Percentiles rank a stretch among this genome's conserved stretches.
These are phyloP conservation scores for Aureobasidium sp. DNA, from an alignment of 2,329 filamentous ascomycete species.

Conservation along the genomic window DNA sequence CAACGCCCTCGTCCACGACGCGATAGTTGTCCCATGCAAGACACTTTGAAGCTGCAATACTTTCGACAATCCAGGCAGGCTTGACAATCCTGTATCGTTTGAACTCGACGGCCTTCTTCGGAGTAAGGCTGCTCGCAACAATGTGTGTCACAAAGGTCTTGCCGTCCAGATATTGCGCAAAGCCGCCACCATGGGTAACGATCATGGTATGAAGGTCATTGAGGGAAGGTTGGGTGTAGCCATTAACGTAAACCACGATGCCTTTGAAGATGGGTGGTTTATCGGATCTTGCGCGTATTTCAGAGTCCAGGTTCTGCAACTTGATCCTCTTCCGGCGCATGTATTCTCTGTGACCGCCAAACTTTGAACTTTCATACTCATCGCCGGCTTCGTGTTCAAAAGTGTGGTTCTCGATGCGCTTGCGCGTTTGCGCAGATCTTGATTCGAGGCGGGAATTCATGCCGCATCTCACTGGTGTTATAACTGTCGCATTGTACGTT, in stretches of 20 bases:
- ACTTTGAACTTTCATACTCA: slow-evolving; percentile 79
- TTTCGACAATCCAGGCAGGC: slow-evolving; percentile 89
- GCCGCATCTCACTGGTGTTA: not conserved
- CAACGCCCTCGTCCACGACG: slow-evolving; percentile 72
- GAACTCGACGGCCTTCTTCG: slow-evolving; percentile 89
- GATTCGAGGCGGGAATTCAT: slow-evolving; percentile 56
- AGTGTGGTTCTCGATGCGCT: slow-evolving; percentile 57
- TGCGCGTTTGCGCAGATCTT: slow-evolving; percentile 51
- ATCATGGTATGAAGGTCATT: slow-evolving; percentile 82
- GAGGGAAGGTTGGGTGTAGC: slow-evolving; percentile 89
- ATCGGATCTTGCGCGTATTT: slow-evolving; percentile 62
- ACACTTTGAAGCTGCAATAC: slow-evolving; percentile 68
- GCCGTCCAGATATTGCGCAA: slow-evolving; percentile 86
- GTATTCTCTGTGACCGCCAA: slow-evolving; percentile 85
- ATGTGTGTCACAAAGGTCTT: slow-evolving; percentile 97
- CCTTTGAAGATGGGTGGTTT: slow-evolving; percentile 84
- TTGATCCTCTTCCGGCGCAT: slow-evolving; percentile 96
- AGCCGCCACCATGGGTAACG: slow-evolving; percentile 87
- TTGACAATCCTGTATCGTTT: slow-evolving; percentile 83
- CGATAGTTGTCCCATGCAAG: slow-evolving; percentile 81
- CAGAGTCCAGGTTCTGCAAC: slow-evolving; percentile 83
- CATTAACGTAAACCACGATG: slow-evolving; percentile 83
- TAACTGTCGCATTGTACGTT: not conserved
- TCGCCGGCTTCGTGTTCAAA: slow-evolving; percentile 80
- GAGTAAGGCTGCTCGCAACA: slow-evolving; percentile 79